A percentile compares a stretch with the other conserved stretches of the same genome.
These are phyloP conservation scores for Alternaria alternata DNA, from an alignment of 2,329 filamentous ascomycete genomes.

Conservation along the genomic window DNA sequence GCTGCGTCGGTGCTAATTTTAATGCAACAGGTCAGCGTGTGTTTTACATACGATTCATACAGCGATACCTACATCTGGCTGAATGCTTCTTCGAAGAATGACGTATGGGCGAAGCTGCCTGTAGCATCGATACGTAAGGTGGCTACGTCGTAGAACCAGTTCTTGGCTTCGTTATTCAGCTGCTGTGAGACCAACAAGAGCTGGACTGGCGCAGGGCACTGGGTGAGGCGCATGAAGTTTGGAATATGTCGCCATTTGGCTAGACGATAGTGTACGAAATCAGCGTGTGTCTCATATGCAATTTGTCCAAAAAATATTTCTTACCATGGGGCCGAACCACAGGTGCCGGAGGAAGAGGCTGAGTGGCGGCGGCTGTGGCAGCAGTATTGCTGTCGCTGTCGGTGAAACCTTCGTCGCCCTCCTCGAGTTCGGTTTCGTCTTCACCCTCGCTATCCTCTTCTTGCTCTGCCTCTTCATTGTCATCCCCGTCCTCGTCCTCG, in stretches of 20 bases:
- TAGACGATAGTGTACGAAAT: background rate
- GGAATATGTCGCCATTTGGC: constrained; percentile 47
- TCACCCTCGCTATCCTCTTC: background rate
- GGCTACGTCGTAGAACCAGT: constrained; percentile 47
- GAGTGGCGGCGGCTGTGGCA: background rate
- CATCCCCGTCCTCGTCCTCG: constrained; percentile 11
- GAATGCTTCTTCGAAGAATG: constrained; percentile 44
- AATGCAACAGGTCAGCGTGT: background rate
- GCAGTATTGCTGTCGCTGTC: constrained; percentile 13
- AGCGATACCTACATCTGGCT: constrained; percentile 23
- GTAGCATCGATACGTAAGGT: constrained; percentile 43
- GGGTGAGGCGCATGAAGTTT: constrained; percentile 43
- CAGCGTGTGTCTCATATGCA: background rate
- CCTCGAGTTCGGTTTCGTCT: background rate
- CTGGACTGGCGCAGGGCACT: constrained; percentile 40
- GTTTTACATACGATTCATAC: background rate
- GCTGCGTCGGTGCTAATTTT: constrained; percentile 27
- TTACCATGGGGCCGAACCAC: constrained; percentile 20
- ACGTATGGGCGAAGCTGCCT: constrained; percentile 43
- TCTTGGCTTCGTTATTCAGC: constrained; percentile 39
- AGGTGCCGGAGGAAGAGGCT: constrained; percentile 14
- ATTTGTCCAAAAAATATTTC: background rate
- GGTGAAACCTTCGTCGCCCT: constrained; percentile 12
- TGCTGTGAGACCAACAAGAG: constrained; percentile 42
- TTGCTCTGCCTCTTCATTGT: constrained; percentile 10